These are phyloP conservation scores for Plasmodium yoelii DNA, from an alignment of 169 alveolate species.

Conservation along the genomic window DNA sequence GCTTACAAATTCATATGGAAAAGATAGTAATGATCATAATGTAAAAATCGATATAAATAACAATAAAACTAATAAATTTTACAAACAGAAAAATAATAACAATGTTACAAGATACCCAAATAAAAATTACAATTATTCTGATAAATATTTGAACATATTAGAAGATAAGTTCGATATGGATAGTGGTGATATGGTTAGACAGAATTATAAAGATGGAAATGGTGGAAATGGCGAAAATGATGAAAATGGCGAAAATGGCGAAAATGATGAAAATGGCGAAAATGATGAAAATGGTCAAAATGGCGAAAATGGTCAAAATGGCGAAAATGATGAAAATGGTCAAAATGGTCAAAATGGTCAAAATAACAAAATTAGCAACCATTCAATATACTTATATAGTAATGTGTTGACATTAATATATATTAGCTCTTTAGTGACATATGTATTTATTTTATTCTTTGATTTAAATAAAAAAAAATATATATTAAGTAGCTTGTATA, in stretches of 20 bases:
- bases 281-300: no score
- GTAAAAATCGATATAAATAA: neutral
- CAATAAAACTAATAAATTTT: neutral
- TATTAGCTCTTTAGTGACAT: constrained; percentile 51
- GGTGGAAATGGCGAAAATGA: no score
- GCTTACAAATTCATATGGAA: constrained; percentile 16
- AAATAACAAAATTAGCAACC: neutral
- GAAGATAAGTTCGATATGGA: neutral
- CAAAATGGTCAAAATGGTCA: no score
- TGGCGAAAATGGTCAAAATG: no score
- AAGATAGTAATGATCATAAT: neutral
- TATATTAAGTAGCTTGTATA: constrained; percentile 30
- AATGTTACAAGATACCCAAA: no score
- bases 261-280: no score
- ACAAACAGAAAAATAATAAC: neutral
- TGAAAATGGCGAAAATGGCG: no score
- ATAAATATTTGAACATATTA: no score
- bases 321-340: no score
- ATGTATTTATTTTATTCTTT: constrained; percentile 46
- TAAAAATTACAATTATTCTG: no score
- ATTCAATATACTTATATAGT: constrained; percentile 47
- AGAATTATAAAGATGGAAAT: neutral
- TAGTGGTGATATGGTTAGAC: neutral
- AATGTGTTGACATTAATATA: constrained; percentile 40
- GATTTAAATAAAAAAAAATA: constrained; percentile 46